These are phyloP conservation scores for Boletus reticuloceps DNA, from an alignment of 768 basidiomycete genomes.

Conservation along the genomic window DNA sequence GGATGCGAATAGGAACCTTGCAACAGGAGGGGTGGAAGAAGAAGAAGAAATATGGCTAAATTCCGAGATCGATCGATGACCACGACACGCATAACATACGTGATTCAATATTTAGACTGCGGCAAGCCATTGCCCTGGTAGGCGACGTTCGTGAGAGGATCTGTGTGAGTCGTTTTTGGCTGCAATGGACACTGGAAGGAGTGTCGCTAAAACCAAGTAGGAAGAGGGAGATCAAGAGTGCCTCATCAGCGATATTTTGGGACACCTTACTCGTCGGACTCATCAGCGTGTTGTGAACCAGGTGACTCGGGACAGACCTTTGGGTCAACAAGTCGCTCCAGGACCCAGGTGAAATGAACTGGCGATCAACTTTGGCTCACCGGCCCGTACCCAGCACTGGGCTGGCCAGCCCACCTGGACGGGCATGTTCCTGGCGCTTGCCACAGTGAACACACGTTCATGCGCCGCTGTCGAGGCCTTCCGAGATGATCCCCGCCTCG, in stretches of 20 bases:
- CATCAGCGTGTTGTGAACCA: background rate
- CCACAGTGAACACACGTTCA: background rate
- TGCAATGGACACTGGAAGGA: conserved; percentile 5
- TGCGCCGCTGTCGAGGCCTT: background rate
- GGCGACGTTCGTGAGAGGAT: conserved; percentile 26
- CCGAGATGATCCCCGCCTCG: background rate
- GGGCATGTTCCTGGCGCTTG: background rate
- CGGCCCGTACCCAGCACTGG: background rate
- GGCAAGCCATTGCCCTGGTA: conserved; percentile 1
- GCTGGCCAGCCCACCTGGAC: background rate
- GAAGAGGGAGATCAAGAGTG: conserved; percentile 5
- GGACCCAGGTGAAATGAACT: background rate
- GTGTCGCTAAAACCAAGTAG: conserved; percentile 4
- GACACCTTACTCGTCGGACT: conserved; percentile 10
- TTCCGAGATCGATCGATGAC: conserved; percentile 23
- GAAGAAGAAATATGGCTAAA: conserved; percentile 1
- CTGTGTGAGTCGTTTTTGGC: conserved; percentile 14
- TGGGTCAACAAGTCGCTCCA: background rate
- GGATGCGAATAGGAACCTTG: conserved; percentile 6
- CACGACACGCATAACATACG: conserved; percentile 6
- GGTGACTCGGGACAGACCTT: background rate
- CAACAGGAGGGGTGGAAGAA: conserved; percentile 1
- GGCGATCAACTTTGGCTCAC: background rate
- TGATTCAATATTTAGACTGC: conserved; percentile 2
- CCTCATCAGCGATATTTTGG: conserved; percentile 25